phyloP scores from a whole-genome alignment of 176 grass and related monocot species.

The Typha latifolia region DNA sequence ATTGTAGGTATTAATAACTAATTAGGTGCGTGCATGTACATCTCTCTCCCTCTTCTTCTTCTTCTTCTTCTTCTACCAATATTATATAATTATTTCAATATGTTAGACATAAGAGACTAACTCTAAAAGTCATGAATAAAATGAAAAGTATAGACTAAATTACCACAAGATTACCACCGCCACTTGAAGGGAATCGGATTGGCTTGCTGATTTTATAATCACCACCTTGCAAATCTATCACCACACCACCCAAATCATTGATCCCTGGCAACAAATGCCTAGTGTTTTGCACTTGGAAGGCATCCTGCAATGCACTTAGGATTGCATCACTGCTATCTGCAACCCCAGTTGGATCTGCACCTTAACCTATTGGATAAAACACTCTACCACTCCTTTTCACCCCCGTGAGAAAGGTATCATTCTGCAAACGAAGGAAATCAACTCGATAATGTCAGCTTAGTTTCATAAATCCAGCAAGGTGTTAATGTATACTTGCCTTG shows the following conservation, averaged over 20 bases:
- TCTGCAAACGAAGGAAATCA: not conserved
- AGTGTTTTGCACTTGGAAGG: constrained; percentile 15
- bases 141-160: too few relatives aligned
- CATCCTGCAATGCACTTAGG: constrained; percentile 15
- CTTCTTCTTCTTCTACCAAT: too few relatives aligned
- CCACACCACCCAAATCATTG: constrained; percentile 27
- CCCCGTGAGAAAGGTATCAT: not conserved
- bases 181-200: constrained; percentile 24
- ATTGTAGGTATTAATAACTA: too few relatives aligned
- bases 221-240: constrained; percentile 28
- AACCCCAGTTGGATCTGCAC: constrained; percentile 27
- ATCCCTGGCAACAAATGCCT: constrained; percentile 22
- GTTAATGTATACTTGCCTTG: not conserved
- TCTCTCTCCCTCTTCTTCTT: too few relatives aligned
- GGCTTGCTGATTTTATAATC: constrained; percentile 27
- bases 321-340: constrained; percentile 30
- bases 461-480: not conserved
- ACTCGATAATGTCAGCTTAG: not conserved
- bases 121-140: too few relatives aligned
- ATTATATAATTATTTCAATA: too few relatives aligned
- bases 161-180: constrained; percentile 32
- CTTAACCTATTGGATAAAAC: constrained; percentile 15
- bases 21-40: too few relatives aligned
- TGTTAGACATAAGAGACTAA: too few relatives aligned
- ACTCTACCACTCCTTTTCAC: constrained; percentile 4